Evolutionary conservation across 75 land plant species (phyloP), one percentile per base, ranked within the genome.

Genomic region (Adiantum capillusveneris): DNA sequence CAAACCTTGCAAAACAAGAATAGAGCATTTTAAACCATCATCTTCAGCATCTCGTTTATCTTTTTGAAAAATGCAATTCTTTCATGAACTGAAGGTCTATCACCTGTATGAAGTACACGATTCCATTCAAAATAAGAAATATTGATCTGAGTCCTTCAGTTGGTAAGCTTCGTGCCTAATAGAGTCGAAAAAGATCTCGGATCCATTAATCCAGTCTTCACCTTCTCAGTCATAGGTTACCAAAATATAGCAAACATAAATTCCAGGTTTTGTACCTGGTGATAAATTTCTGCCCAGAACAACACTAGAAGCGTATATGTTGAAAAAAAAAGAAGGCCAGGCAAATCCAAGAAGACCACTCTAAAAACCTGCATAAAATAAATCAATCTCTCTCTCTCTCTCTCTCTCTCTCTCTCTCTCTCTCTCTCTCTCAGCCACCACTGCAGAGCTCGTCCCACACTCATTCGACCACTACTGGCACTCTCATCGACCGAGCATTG

Each of bases 251-350:
- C n/a, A n/a, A n/a, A n/a, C n/a, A n/a, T n/a, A n/a, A n/a, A n/a
- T n/a, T n/a, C n/a, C n/a, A n/a, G n/a, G n/a, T n/a, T n/a, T n/a
- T n/a, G n/a, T 57, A 43, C 97, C 86, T 93, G 98, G 52, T 89
- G 86, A 69, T 93, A 93, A 25, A 93, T 93, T 63, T 93, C 98
- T 31, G 98, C 98, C 98, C 98, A 93, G 52, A 93, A 93, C 12
- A 93, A 66, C 31, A 89, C 96, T 44, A 93, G 96, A 25, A 93
- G 68, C 28, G 98, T 93, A 64, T 88, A 93, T 28, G 98, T 93
- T 0, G 98, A 74, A 75, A 93, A 93, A 64, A 93, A 93, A 20
- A 93, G 59, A 18, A 89, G 60, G 1, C 96, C 95, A 6, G 98
- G 98, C 31, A 93, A 71, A 39, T 93, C 96, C 75, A 93, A 57